Conservation (phyloP, 441 rosid genomes). For the Adansonia grandidieri region DNA sequence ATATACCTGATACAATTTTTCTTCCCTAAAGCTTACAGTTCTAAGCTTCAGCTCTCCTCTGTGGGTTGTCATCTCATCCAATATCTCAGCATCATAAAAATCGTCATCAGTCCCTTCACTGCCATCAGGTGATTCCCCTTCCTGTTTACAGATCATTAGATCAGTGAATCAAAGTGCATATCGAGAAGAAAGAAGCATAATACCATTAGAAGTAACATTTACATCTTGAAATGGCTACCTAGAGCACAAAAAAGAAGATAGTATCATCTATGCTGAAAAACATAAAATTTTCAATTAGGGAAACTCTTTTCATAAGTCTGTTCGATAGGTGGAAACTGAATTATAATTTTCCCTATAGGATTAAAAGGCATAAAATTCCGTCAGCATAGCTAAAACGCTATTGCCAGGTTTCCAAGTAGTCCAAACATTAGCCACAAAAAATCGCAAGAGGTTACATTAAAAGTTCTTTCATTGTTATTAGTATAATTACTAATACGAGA, state of each 20-base stretch:
- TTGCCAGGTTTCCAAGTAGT: too few relatives aligned
- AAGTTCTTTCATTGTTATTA: too few relatives aligned
- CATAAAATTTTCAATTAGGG: too few relatives aligned
- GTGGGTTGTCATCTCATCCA: constrained; percentile 77
- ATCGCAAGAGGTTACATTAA: too few relatives aligned
- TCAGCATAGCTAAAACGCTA: background rate
- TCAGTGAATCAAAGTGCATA: background rate
- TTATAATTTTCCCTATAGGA: background rate
- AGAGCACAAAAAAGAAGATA: background rate
- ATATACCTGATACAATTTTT: constrained; percentile 38
- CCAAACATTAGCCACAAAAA: too few relatives aligned
- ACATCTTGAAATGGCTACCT: background rate
- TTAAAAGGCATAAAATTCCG: background rate
- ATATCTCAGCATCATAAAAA: constrained; percentile 62
- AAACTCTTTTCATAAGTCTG: background rate
- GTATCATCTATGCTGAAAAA: too few relatives aligned
- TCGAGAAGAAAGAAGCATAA: background rate
- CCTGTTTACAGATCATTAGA: constrained; percentile 9
- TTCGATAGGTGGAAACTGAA: background rate
- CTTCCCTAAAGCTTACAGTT: constrained; percentile 59
- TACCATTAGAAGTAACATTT: background rate
- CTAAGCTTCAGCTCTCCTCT: constrained; percentile 83
- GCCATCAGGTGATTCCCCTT: background rate
- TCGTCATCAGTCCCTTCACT: constrained; percentile 43
- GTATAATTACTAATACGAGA: too few relatives aligned